Base-by-base conservation (phyloP, 495 filamentous ascomycete genomes). In the Tuber umbilicatum region DNA sequence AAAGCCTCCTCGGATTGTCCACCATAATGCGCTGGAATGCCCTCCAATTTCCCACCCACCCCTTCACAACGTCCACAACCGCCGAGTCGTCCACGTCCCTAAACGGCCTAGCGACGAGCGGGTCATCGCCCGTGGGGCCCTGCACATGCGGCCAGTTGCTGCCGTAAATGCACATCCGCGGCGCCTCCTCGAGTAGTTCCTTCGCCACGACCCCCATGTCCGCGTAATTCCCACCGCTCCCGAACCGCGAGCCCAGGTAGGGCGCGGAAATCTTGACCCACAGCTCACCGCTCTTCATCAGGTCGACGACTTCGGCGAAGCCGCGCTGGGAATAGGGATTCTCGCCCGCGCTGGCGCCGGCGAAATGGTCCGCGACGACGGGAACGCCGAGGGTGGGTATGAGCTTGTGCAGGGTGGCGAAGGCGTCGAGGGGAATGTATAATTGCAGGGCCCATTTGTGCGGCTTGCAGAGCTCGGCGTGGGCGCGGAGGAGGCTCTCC, bases 1-100 rank as follows among this genome's bases (percentile, higher is more conserved):
- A 64, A 64, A 64, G 55, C 55, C 55, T 64, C 55, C 55, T 64
- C 55, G 55, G 55, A 14, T 64, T 64, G 17, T 64, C 55, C 55
- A 64, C 55, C 55, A 64, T 64, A 31, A 64, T 16, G 3, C n/a
- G 55, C 27, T 64, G 27, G 27, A 64, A 64, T 4, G 12, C 55
- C 27, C 55, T 35, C 55, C 55, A 64, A 31, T 31, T 16, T 0
- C 27, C 55, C 27, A 64, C 55, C 55, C 55, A 64, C 27, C 27
- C 27, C 7, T 64, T 64, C 0, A 64, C 55, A 35, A 64, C 55
- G 7, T 64, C 55, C 55, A 64, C 55, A 35, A 35, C 35, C 12
- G 27, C 55, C 27, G 55, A 64, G 55, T 64, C 55, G 19, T 64
- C 55, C 55, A 35, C 55, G 27, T 64, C 55, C 55, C 55, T 31